Base-by-base conservation (phyloP, 1,284 basidiomycete genomes). In the Rhodotorula glutinis region DNA sequence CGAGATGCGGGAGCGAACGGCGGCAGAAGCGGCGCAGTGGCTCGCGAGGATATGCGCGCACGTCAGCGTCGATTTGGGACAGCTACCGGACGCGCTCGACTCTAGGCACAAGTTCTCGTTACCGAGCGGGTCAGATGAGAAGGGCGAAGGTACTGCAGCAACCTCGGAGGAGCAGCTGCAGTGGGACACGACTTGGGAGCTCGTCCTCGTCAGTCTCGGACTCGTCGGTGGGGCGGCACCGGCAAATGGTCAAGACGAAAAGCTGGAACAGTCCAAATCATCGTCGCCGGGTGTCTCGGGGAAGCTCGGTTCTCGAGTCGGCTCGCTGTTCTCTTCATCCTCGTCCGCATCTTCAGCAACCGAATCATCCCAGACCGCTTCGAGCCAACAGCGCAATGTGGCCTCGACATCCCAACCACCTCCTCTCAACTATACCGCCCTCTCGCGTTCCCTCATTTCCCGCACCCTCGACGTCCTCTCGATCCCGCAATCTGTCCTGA, bases 401-500 rank as follows among this genome's bases (percentile, higher is more conserved):
- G 47, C 17, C 38, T 53, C 53, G 30, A 5, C 53, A 0, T 2
- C 29, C 33, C 33, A 38, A 11, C 33, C 33, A 38, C 33, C 72
- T 10, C 62, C 65, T 3, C 60, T 79, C 13, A 67, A 68, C 41
- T 82, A 82, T 62, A 78, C 79, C 0, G 79, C 82, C 1, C 65
- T 79, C 4, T 75, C 77, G 8, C 76, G 80, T 8, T 77, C 78
- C 0, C 73, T 79, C 53, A 71, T 77, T 11, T 75, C 79, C 53
- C 67, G 73, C 5, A 76, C 81, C 0, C 73, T 80, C 21, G 49
- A 71, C 14, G 59, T 79, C 2, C 76, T 82, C 19, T 77, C 75
- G 11, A 75, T 82, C 46, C 69, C 76, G 0, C 64, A 74, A 1
- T 62, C 66, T 9, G 60, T 69, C 3, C 75, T 79, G 7, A 61